Percentiles rank a stretch among this genome's conserved stretches.
phyloP scores from a whole-genome alignment of 768 basidiomycete genomes.

The Suillus subaureus region DNA sequence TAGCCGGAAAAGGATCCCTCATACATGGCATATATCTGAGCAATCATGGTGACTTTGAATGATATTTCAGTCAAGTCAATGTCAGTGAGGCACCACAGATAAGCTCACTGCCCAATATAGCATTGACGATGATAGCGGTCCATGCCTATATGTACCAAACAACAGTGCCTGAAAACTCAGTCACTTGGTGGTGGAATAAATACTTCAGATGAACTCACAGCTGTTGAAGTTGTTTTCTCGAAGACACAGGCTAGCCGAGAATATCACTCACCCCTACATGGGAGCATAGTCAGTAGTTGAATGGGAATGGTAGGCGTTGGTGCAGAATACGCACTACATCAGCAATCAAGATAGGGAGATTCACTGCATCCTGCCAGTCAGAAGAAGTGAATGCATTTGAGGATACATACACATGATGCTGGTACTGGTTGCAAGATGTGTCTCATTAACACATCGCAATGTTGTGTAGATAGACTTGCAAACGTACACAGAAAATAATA shows the following conservation, averaged over 20 bases:
- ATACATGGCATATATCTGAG: too few relatives aligned
- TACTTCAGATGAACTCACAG: too few relatives aligned
- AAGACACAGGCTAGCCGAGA: background rate
- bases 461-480: background rate
- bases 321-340: background rate
- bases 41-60: too few relatives aligned
- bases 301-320: background rate
- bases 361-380: background rate
- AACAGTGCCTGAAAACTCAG: background rate
- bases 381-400: background rate
- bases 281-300: background rate
- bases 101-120: background rate
- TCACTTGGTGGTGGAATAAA: too few relatives aligned
- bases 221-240: too few relatives aligned
- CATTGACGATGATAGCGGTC: background rate
- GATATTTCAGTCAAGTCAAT: too few relatives aligned
- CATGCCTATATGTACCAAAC: background rate
- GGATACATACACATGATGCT: background rate
- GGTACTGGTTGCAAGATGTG: background rate
- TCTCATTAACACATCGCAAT: background rate
- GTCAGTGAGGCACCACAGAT: too few relatives aligned
- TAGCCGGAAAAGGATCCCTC: too few relatives aligned
- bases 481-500: background rate
- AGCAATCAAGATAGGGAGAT: background rate
- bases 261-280: background rate